Conservation (phyloP, 2,329 filamentous ascomycete species). For the Tolypocladium amazonense region DNA sequence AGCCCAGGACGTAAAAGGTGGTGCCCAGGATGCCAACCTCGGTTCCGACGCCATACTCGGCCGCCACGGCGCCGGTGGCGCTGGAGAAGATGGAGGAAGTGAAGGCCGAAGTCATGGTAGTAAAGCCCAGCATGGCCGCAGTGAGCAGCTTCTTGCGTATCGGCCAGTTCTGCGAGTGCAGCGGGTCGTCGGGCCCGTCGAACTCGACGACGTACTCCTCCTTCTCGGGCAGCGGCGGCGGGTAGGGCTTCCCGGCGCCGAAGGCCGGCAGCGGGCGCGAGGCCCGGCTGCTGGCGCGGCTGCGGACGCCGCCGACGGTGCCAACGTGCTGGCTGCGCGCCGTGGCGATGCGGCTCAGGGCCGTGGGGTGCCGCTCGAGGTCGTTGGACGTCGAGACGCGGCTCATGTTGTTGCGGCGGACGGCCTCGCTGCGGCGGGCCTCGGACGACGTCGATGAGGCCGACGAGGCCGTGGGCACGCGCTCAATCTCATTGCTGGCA, state of each 20-base stretch:
- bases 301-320: slow-evolving; percentile 51
- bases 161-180: slow-evolving; percentile 84
- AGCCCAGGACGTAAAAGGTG: slow-evolving; percentile 60
- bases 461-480: slow-evolving; percentile 44
- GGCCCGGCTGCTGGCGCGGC: slow-evolving; percentile 31
- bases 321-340: slow-evolving; percentile 57
- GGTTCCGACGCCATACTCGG: slow-evolving; percentile 46
- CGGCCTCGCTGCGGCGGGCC: slow-evolving; percentile 19
- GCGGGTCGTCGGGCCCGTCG: slow-evolving; percentile 69
- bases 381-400: slow-evolving; percentile 55
- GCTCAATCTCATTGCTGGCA: slow-evolving; percentile 46
- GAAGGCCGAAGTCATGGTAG: slow-evolving; percentile 61
- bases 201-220: slow-evolving; percentile 81
- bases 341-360: slow-evolving; percentile 61
- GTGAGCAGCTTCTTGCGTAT: slow-evolving; percentile 65
- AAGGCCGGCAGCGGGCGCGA: slow-evolving; percentile 55
- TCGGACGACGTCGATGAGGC: slow-evolving; percentile 38
- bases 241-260: slow-evolving; percentile 65
- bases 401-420: slow-evolving; percentile 38
- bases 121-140: slow-evolving; percentile 59
- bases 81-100: slow-evolving; percentile 66
- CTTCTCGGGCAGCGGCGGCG: slow-evolving; percentile 55
- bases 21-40: slow-evolving; percentile 57
- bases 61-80: slow-evolving; percentile 46
- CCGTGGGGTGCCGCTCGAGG: slow-evolving; percentile 59